A percentile compares a stretch with the other conserved stretches of the same genome.
phyloP scores from a whole-genome alignment of 148 eudicot species.

The Rhododendron ferrugineum region DNA sequence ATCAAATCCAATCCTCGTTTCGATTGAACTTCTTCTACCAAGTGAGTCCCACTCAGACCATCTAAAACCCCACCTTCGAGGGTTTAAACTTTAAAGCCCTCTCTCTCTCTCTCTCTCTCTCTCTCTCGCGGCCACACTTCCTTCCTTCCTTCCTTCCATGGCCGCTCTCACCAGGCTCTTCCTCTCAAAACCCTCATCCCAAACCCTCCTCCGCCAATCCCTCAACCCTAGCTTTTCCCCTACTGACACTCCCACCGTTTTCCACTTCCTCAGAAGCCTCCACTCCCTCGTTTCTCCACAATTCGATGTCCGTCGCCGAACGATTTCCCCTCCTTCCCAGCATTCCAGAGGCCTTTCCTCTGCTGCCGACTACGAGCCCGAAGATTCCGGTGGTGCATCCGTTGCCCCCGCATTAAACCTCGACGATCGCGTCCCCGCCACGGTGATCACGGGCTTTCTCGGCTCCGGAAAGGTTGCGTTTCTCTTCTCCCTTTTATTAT shows the following conservation, averaged over 20 bases:
- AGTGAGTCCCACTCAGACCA: too few relatives aligned
- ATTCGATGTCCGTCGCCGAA: neutral
- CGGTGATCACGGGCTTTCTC: constrained; percentile 89
- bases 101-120: neutral
- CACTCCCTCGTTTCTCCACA: constrained; percentile 9
- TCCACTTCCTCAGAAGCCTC: constrained; percentile 16
- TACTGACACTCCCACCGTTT: neutral
- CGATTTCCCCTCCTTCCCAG: neutral
- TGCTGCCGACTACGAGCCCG: constrained; percentile 27
- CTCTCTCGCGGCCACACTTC: neutral
- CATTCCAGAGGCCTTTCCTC: constrained; percentile 35
- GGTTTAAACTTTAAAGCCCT: neutral
- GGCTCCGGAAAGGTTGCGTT: constrained; percentile 81
- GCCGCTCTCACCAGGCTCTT: constrained; percentile 19
- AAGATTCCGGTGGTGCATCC: constrained; percentile 18
- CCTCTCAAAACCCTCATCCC: constrained; percentile 19
- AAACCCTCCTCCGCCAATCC: constrained; percentile 6
- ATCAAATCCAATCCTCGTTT: too few relatives aligned
- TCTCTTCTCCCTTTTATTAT: neutral
- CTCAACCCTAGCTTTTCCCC: constrained; percentile 10
- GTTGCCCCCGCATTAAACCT: constrained; percentile 34
- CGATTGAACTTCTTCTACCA: too few relatives aligned
- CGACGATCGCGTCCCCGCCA: constrained; percentile 78
- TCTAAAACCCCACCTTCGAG: neutral
- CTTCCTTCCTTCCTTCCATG: constrained; percentile 17